Evolutionary conservation across 768 basidiomycete genomes (phyloP).

Genomic region (Leccinum variicolor): DNA sequence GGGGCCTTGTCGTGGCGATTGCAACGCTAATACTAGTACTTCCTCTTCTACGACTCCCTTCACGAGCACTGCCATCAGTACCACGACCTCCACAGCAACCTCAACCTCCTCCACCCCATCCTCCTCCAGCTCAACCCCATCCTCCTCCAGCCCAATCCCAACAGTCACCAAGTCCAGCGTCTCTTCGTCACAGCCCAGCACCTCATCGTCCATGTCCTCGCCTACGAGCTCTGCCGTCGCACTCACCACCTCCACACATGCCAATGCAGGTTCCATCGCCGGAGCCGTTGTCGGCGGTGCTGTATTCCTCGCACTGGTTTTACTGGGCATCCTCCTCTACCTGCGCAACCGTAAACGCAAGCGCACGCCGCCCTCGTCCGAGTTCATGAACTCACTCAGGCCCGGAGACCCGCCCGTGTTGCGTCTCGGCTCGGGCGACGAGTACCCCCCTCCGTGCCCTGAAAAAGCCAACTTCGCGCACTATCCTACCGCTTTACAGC

Average conservation of each 20-base stretch:
- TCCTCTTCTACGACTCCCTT: neutral
- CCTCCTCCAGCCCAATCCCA: too few relatives aligned
- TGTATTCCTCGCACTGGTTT: slow-evolving; percentile 35
- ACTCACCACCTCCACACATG: slow-evolving; percentile 10
- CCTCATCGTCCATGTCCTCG: neutral
- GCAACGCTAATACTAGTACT: neutral
- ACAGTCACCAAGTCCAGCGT: neutral
- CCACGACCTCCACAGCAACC: neutral
- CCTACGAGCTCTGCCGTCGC: neutral
- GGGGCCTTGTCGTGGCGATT: neutral
- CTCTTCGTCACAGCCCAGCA: neutral
- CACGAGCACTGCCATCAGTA: neutral
- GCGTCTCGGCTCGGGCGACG: slow-evolving; percentile 25
- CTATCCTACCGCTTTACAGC: slow-evolving; percentile 7
- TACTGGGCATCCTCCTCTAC: slow-evolving; percentile 36
- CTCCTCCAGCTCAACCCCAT: neutral
- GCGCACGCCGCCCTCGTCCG: slow-evolving; percentile 55
- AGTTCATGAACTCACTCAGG: slow-evolving; percentile 42
- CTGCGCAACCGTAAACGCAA: slow-evolving; percentile 39
- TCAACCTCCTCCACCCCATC: neutral
- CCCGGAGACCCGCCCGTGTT: slow-evolving; percentile 23
- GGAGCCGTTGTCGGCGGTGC: slow-evolving; percentile 53
- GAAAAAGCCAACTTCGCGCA: slow-evolving; percentile 15
- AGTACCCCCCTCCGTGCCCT: slow-evolving; percentile 7
- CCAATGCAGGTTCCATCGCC: slow-evolving; percentile 45